Evolutionary conservation across 108 stramenopile species (phyloP), one percentile per base, ranked within the genome.

Genomic region (Cyclotella choctawhatcheeana): DNA sequence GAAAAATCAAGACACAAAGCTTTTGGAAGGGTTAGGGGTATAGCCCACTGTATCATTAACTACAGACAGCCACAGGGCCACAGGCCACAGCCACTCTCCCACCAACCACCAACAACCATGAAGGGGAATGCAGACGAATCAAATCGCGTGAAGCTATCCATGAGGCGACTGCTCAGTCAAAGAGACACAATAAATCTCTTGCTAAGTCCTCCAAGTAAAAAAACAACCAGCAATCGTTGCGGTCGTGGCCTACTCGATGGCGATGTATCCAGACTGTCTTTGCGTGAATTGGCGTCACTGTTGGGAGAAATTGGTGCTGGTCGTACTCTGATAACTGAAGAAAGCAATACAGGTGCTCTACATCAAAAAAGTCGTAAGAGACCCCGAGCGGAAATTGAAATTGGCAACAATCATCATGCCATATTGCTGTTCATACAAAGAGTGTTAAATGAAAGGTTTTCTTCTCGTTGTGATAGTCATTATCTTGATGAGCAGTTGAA

Each of bases 391-490:
- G 30, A 7, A 58, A 3, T 45, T n/a, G n/a, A n/a, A 30, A 30
- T 12, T 40, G 12, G 30, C 55, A 65, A 65, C 55, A 77, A 77
- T 33, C 62, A 70, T 70, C 69, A 77, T 65, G 52, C 69, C 5
- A 70, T 70, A 59, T 69, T 77, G 40, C 44, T 60, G 12, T 70
- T 65, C 48, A 60, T 77, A 24, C 69, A 70, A 54, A 29, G 69
- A 25, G 35, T 63, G 21, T 24, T 77, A 62, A 32, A 58, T 37
- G 48, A 59, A 34, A 32, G 69, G 58, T 77, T 69, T 47, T 48
- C 27, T 48, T 13, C 47, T 37, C 5, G 44, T 1, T 34, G 55
- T 34, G 13, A 64, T n/a, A 34, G 47, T n/a, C n/a, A n/a, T 0
- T 65, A 63, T 58, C n/a, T 77, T 3, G 69, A 70, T 8, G 20